A percentile compares a stretch with the other conserved stretches of the same genome.
phyloP scores from a whole-genome alignment of 345 rosid species.

The Acer saccharum region DNA sequence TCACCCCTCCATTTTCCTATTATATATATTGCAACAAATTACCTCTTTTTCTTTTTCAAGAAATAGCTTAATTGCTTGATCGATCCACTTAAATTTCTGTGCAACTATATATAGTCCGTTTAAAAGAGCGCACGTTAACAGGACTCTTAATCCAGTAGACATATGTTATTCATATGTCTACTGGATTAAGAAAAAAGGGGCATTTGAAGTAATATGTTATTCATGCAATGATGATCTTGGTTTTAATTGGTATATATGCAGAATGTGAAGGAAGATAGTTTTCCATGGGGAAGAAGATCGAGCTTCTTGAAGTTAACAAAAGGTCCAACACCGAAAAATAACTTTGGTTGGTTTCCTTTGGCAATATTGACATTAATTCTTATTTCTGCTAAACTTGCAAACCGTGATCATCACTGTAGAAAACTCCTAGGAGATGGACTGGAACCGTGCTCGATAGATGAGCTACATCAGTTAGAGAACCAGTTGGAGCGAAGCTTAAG shows the following conservation, averaged over 20 bases:
- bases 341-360: neutral
- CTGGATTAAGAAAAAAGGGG: no score
- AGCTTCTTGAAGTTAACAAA: slow-evolving; percentile 62
- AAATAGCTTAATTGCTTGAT: no score
- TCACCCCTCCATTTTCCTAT: slow-evolving; percentile 15
- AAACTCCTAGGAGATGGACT: slow-evolving; percentile 74
- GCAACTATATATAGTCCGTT: no score
- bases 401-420: slow-evolving; percentile 31
- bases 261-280: slow-evolving; percentile 44
- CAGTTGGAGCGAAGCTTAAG: slow-evolving; percentile 75
- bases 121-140: no score
- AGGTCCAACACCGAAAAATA: slow-evolving; percentile 35
- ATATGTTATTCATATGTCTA: no score
- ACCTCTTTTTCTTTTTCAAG: neutral
- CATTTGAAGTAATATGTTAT: no score
- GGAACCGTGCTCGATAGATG: slow-evolving; percentile 64
- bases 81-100: no score
- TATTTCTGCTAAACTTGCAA: neutral
- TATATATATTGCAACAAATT: neutral
- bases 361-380: neutral
- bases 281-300: slow-evolving; percentile 64
- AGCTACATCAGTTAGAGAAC: slow-evolving; percentile 66
- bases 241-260: slow-evolving; percentile 26
- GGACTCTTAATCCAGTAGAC: no score
- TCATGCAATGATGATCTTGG: neutral